Base-by-base conservation (phyloP, 2,329 filamentous ascomycete species). In the Onygenales sp. region DNA sequence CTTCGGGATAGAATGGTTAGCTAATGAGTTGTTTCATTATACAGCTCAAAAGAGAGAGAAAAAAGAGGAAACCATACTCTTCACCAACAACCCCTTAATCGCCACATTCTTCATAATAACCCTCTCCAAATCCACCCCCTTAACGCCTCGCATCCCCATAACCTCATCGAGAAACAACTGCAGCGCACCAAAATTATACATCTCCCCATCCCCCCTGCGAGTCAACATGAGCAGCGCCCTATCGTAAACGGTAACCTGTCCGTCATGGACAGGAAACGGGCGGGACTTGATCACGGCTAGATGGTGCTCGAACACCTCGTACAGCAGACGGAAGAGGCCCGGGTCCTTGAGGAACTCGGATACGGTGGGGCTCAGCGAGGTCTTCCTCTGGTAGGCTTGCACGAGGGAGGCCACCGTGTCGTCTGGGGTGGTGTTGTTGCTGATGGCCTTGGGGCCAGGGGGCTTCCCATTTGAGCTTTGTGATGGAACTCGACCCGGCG, bases 191-290 rank as follows among this genome's bases (percentile, higher is more conserved):
- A 63, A 51, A 10, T 65, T 61, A 37, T 61, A 57, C 27, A 67
- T 54, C 7, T 64, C 57, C 21, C 21, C 46, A 6, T 62, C 60
- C 36, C 67, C 69, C 34, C 68, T 61, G 2, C 61, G 55, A 10
- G 65, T 69, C 34, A 74, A 58, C 7, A 59, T 53, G 42, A 73
- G 50, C 14, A 74, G 56, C n/a, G 66, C 64, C 52, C 63, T 67
- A 58, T 74, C 72, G 34, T 67, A 74, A 55, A 73, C 57, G 1
- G 67, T 74, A 53, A 73, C 56, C 51, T 73, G 63, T 6, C 62
- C 63, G 42, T 70, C 65, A 34, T 67, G 54, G n/a, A 68, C 58
- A 3, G 59, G 57, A 51, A 65, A 62, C 2, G 68, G 67, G 46
- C 71, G 71, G 31, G 61, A 61, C 43, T 62, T 64, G 54, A 72